Evolutionary conservation across 768 basidiomycete species (phyloP).

Genomic region (Leccinum ochraceum): DNA sequence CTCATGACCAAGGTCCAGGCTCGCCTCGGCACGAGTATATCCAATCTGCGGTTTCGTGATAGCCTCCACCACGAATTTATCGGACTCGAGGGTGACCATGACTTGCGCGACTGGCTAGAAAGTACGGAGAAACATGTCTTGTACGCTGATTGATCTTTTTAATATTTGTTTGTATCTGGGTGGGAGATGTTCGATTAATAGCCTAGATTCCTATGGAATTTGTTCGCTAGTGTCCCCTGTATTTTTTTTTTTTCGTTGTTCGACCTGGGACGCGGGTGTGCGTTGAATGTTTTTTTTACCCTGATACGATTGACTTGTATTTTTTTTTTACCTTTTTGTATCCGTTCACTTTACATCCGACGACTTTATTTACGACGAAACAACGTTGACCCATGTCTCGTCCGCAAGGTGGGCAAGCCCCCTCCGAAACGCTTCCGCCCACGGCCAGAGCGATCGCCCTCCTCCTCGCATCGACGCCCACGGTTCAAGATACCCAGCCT

Average conservation of each 20-base stretch:
- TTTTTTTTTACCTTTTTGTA: constrained; percentile 12
- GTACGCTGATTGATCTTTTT: constrained; percentile 61
- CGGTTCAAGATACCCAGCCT: constrained; percentile 84
- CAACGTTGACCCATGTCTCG: constrained; percentile 40
- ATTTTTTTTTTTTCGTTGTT: constrained; percentile 6
- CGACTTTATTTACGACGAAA: neutral
- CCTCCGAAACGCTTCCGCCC: constrained; percentile 73
- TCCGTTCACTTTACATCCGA: neutral
- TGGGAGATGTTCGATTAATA: constrained; percentile 24
- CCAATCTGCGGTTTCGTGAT: constrained; percentile 71
- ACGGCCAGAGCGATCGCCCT: constrained; percentile 84
- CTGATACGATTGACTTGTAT: constrained; percentile 12
- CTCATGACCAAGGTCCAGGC: constrained; percentile 91
- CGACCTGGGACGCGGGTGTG: neutral
- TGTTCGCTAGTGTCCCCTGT: constrained; percentile 15
- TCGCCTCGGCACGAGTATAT: constrained; percentile 77
- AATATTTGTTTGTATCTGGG: constrained; percentile 11
- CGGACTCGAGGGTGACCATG: constrained; percentile 60
- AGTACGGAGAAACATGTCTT: constrained; percentile 81
- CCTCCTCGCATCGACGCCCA: constrained; percentile 78
- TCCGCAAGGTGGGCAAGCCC: constrained; percentile 30
- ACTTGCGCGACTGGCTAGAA: constrained; percentile 73
- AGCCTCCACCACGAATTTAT: constrained; percentile 65
- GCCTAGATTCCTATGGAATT: constrained; percentile 30
- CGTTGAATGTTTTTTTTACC: constrained; percentile 6